phyloP scores from a whole-genome alignment of 2,329 filamentous ascomycete species.

The Paecilomyces variotii region DNA sequence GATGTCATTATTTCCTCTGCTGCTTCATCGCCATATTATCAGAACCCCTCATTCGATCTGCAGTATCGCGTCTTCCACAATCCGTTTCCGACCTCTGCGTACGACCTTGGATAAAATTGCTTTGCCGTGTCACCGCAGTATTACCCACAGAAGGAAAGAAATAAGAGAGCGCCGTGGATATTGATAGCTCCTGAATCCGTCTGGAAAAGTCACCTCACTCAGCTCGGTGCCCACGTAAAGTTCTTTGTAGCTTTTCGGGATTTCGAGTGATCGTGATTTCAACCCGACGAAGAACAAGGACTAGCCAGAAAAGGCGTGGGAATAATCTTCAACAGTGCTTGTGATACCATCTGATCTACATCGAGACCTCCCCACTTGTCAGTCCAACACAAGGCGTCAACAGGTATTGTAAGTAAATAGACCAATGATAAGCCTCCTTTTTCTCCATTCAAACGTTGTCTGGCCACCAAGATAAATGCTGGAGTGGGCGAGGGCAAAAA shows the following conservation, averaged over 20 bases:
- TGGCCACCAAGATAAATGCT: not conserved
- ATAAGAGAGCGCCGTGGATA: not conserved
- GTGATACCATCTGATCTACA: too few species aligned
- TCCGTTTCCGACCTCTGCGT: not conserved
- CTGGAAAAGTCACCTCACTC: not conserved
- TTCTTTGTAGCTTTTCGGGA: not conserved
- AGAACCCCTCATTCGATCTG: not conserved
- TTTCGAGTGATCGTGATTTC: not conserved
- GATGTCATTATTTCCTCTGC: slow-evolving; percentile 10
- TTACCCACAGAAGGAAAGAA: not conserved
- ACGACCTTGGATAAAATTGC: not conserved
- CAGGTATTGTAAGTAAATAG: not conserved
- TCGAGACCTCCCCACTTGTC: not conserved
- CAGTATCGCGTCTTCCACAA: not conserved
- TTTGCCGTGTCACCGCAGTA: not conserved
- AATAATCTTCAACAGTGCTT: not conserved
- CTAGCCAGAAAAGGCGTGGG: not conserved
- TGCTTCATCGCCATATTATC: not conserved
- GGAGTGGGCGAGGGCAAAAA: not conserved
- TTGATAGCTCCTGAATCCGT: not conserved
- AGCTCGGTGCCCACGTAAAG: not conserved
- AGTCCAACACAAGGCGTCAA: not conserved
- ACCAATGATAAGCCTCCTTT: not conserved
- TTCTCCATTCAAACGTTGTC: not conserved
- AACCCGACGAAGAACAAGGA: slow-evolving; percentile 10